phyloP scores from a whole-genome alignment of 2,329 filamentous ascomycete genomes.

The Gliomastix tumulicola region DNA sequence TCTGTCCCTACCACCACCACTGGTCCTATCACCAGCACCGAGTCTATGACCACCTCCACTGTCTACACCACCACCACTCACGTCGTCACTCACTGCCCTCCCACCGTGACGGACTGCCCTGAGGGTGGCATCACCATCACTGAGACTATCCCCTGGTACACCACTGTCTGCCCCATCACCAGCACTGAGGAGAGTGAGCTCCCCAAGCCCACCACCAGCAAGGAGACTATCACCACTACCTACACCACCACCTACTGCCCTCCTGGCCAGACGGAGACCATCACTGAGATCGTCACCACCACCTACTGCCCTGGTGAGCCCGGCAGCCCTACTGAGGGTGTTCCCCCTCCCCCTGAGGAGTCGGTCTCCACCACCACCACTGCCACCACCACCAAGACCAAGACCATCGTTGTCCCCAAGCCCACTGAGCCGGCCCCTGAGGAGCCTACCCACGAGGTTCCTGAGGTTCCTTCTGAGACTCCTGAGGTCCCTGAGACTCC shows the following conservation, averaged over 20 bases:
- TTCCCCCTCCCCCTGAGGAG: too few relatives aligned
- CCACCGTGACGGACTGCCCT: slow-evolving; percentile 52
- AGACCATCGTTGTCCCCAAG: slow-evolving; percentile 2
- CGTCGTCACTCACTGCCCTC: slow-evolving; percentile 51
- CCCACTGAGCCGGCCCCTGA: neutral
- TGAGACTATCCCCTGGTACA: slow-evolving; percentile 19
- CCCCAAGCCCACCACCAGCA: too few relatives aligned
- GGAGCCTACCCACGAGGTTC: neutral
- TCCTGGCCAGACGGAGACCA: neutral
- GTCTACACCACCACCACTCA: slow-evolving; percentile 46
- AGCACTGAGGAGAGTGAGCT: too few relatives aligned
- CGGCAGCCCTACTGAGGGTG: too few relatives aligned
- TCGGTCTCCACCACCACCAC: slow-evolving; percentile 2
- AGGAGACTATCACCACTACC: slow-evolving; percentile 1
- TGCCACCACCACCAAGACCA: slow-evolving; percentile 3
- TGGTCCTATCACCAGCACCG: slow-evolving; percentile 2
- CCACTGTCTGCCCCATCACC: slow-evolving; percentile 25
- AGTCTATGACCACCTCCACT: slow-evolving; percentile 21
- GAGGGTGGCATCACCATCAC: slow-evolving; percentile 2
- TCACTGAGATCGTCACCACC: slow-evolving; percentile 8
- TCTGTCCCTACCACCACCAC: slow-evolving; percentile 1
- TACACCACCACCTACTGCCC: slow-evolving; percentile 3
- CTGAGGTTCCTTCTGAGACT: too few relatives aligned
- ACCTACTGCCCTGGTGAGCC: slow-evolving; percentile 10
- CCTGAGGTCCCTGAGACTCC: neutral